Evolutionary conservation across 2,329 filamentous ascomycete genomes (phyloP), one percentile per base, ranked within the genome.

Genomic region (Claviceps sp.): DNA sequence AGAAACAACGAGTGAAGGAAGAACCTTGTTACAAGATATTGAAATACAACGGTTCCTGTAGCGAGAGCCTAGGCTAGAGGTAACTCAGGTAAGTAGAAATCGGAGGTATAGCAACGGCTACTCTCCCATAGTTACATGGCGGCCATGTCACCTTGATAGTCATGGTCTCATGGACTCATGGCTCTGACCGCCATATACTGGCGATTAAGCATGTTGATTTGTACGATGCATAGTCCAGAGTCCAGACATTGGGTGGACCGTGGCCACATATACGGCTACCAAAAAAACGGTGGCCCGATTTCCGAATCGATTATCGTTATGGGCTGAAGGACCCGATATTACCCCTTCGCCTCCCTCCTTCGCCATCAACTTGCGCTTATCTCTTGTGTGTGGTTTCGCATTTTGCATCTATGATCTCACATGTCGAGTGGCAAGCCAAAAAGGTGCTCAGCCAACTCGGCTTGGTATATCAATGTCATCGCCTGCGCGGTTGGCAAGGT

Each of bases 391-490:
- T 16, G 14, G 9, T 18, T 41, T 40, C n/a, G 16, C 26, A 9
- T 0, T 38, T n/a, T 14, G 8, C 8, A 30, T 30, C 26, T 49
- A n/a, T n/a, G n/a, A n/a, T n/a, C n/a, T 22, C 37, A 49, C 14
- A 49, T 34, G n/a, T 11, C 20, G 26, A 4, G 24, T 30, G 8
- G 26, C 26, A 30, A 30, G 26, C 8, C 20, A 13, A 51, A 51
- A 26, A 51, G 22, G 2, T 47, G 7, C n/a, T 41, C 37, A 5
- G 43, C 50, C n/a, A 51, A 37, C 43, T 51, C 50, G 13, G 50
- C 50, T 51, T 51, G 50, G 37, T 51, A 51, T 18, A 51, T 46
- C 22, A 51, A 51, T 6, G 42, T 45, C 22, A 51, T 2, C n/a
- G 50, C 50, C 37, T 51, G 50, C 13, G 50, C 50, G 4, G 43